phyloP scores from a whole-genome alignment of 257 asterid species.

The Euphrasia confusa region DNA sequence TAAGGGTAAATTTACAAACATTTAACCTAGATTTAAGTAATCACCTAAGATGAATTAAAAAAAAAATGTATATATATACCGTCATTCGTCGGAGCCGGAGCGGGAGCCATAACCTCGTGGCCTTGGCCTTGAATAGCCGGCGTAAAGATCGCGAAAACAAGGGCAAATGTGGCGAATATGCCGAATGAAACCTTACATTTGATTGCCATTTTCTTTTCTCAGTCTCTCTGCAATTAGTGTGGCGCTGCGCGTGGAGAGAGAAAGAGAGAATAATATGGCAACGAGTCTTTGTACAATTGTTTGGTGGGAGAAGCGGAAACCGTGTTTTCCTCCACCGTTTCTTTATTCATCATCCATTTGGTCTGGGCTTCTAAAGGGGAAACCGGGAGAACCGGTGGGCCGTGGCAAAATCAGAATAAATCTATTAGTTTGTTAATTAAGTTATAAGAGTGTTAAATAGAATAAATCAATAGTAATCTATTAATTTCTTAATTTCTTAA shows the following conservation, averaged over 20 bases:
- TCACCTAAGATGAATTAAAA: too few species aligned
- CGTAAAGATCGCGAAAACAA: conserved; percentile 38
- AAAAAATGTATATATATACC: conserved; percentile 31
- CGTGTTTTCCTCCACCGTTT: conserved; percentile 30
- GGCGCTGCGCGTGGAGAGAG: conserved; percentile 17
- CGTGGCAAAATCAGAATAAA: background rate
- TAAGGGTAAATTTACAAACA: background rate
- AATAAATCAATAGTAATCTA: too few species aligned
- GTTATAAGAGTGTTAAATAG: conserved; percentile 22
- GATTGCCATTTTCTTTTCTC: conserved; percentile 30
- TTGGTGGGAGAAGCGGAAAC: conserved; percentile 21
- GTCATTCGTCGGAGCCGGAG: conserved; percentile 66
- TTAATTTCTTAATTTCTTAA: too few species aligned
- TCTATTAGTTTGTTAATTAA: too few species aligned
- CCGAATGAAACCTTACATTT: conserved; percentile 33
- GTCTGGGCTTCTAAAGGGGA: background rate
- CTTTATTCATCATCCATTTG: too few species aligned
- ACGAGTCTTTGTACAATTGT: conserved; percentile 3
- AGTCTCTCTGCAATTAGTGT: conserved; percentile 24
- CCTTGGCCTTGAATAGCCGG: conserved; percentile 40
- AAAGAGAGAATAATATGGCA: conserved; percentile 23
- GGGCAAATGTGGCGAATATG: conserved; percentile 36
- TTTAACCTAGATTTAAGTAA: background rate
- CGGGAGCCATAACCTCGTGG: conserved; percentile 33
- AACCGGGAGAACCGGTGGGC: conserved; percentile 27